Evolutionary conservation across 1,139 yeast species (phyloP), one percentile per base, ranked within the genome.

Genomic region (Pichia terricola): DNA sequence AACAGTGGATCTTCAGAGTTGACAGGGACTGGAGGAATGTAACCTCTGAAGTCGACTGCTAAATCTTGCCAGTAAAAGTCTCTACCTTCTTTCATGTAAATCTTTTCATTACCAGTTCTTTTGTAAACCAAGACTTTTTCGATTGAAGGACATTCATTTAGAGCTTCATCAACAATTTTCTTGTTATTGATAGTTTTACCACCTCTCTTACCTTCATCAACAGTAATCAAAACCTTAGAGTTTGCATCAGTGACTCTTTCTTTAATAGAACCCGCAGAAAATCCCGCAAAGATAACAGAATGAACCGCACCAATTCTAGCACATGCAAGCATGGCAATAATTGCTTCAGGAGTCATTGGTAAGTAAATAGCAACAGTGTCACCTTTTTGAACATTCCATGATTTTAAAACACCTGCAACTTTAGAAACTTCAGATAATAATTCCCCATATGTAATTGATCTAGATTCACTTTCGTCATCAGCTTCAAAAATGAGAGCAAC

Each of bases 271-370:
- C 96, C 96, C 34, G 96, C 81, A 31, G 95, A 83, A 70, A 91
- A 91, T 37, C 98, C 98, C 46, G 97, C 97, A 66, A 91, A 91
- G 54, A 91, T 82, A 42, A 91, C 97, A 10, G 97, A 85, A 69
- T 91, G 98, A 55, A 88, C 73, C 41, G 98, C 98, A 66, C 98
- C 98, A 53, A 91, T 69, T 69, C 98, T 82, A 41, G 86, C 89
- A 58, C 88, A 85, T 43, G 98, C 96, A 60, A 91, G 74, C 85
- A 91, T 81, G 52, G 98, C 89, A 54, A 91, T 75, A 48, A 91
- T 77, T 43, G 97, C 96, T 66, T 88, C 95, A 45, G 96, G 87
- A 51, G 87, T 88, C 97, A 91, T 91, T 61, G 98, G 98, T 69
- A 91, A 70, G 68, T 91, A 91, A 54, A 91, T 82, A 50, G 96